Conservation (phyloP, 2,329 filamentous ascomycete genomes). For the Aureobasidium vineae region DNA sequence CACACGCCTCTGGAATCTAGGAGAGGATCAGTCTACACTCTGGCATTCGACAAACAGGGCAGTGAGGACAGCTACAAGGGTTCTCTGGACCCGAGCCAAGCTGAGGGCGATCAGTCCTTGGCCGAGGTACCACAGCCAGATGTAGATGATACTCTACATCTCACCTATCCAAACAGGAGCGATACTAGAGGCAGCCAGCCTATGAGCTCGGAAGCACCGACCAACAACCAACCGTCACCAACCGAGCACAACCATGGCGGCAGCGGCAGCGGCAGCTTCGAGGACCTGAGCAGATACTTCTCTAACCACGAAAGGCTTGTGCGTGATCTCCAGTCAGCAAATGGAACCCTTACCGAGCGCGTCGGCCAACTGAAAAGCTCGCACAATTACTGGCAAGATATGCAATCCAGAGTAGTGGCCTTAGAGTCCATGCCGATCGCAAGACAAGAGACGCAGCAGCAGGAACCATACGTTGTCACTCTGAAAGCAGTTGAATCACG, state of each 20-base stretch:
- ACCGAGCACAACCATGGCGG: neutral
- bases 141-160: neutral
- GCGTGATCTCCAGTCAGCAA: neutral
- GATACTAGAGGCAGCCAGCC: neutral
- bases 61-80: neutral
- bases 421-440: neutral
- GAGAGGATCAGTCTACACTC: neutral
- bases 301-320: neutral
- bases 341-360: neutral
- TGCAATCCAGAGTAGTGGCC: neutral
- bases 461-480: neutral
- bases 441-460: neutral
- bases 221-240: neutral
- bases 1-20: neutral
- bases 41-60: neutral
- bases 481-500: neutral
- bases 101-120: neutral
- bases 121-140: neutral
- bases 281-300: neutral
- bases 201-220: neutral
- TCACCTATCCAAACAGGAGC: neutral
- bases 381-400: neutral
- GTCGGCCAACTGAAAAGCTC: neutral
- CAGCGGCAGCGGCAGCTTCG: neutral
- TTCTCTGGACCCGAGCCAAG: neutral